Evolutionary conservation across 139 green algal species (phyloP), one percentile per base, ranked within the genome.

Genomic region (Bryopsis sp.): DNA sequence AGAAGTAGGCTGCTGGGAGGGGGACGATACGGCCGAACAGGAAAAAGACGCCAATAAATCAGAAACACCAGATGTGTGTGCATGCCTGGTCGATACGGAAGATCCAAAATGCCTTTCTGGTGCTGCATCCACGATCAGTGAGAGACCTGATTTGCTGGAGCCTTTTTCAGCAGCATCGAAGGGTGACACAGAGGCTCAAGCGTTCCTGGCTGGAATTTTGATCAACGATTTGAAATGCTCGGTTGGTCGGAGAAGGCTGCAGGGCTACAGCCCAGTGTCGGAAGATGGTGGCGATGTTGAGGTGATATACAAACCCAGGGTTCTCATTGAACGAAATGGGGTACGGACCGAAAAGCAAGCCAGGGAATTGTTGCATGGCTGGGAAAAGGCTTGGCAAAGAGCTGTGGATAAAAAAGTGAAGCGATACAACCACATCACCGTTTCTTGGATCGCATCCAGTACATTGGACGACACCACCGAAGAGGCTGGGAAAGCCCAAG

Each of bases 381-480:
- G 62, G 62, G 62, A 69, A 36, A 34, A 58, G 22, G 62, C 62
- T 7, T 69, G 62, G 62, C 39, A n/a, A 24, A 37, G 28, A 19
- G 36, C 3, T 32, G 54, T 69, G 15, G 62, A 58, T 3, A 11
- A 31, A 24, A 38, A 47, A 8, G 37, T 57, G 24, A 31, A 54
- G 8, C 19, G 29, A 5, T 69, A 38, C 37, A 8, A 69, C 7
- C 28, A 31, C 38, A 69, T 69, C 62, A 29, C 48, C 22, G 62
- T 69, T 6, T 24, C 32, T 38, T 69, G 62, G 62, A 19, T 69
- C 5, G 28, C 62, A 28, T 54, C 35, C 15, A 69, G 11, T 32
- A 57, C 39, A 32, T 31, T 54, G 5, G 37, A 69, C 39, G 62
- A 69, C 26, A 5, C 22, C 22, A 37, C 29, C 5, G 37, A 57